Base-by-base conservation (phyloP, 352 stramenopile species). In the Globisporangium apiculatum region DNA sequence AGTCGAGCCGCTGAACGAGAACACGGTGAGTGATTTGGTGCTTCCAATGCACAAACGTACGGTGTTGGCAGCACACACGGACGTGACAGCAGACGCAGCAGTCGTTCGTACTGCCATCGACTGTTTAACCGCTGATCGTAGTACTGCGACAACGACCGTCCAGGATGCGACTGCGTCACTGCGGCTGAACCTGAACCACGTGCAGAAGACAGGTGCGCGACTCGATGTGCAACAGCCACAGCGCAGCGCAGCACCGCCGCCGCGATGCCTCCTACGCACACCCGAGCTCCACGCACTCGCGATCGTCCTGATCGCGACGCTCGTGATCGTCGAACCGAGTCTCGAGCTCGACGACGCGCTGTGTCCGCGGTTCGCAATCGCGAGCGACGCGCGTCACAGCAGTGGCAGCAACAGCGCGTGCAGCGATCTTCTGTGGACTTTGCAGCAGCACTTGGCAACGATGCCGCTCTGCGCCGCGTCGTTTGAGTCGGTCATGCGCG, bases 391-490 rank as follows among this genome's bases (percentile, higher is more conserved):
- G 12, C 2, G 24, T 31, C 24, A 31, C 24, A 31, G 24, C 24
- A 31, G 24, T 31, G 24, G 24, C 2, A 31, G 24, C 24, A 31
- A 31, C 24, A 31, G 24, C 24, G 24, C 24, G 2, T 31, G 24
- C 24, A 41, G 11, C 40, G 73, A 85, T 24, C 40, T 88, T 35
- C 58, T 89, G 31, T 75, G 69, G 63, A 68, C 41, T 1, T 49
- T 89, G 0, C 78, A 89, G 47, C 66, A 68, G 10, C 72, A 81
- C 38, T 69, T 77, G 35, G 49, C 42, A 5, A 38, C 24, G 2
- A 43, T 61, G 9, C 61, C 38, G 36, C n/a, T 64, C 35, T 53
- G 60, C 14, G 41, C 75, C 42, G 41, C 47, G 54, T 70, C 60
- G 10, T 62, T 69, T 36, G 71, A 79, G 53, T 48, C 47, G 1